Evolutionary conservation across 306 rosid species (phyloP).

Genomic region (Prinsepia uniflora): DNA sequence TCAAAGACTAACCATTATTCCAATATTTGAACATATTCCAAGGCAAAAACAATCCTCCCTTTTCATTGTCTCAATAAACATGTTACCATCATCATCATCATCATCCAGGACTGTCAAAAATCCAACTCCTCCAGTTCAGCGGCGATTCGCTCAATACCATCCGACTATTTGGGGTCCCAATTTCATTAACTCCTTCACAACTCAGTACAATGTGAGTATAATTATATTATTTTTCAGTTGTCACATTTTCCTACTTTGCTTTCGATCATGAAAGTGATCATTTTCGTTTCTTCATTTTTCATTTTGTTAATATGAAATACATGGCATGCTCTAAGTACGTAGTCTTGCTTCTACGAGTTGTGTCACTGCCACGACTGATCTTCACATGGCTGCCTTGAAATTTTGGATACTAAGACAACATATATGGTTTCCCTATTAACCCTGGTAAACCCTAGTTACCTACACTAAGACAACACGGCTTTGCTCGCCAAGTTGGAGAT

Average conservation of each 20-base stretch:
- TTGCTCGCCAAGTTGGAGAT: too few species aligned
- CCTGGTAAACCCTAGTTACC: constrained; percentile 10
- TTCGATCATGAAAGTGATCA: background rate
- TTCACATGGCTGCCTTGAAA: constrained; percentile 12
- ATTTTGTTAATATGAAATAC: constrained; percentile 22
- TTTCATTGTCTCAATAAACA: background rate
- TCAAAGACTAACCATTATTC: too few species aligned
- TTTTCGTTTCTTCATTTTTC: background rate
- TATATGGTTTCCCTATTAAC: constrained; percentile 21
- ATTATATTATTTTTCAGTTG: too few species aligned
- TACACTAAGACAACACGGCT: too few species aligned
- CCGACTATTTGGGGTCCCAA: constrained; percentile 21
- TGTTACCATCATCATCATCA: too few species aligned
- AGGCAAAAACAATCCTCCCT: background rate
- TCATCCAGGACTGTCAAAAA: background rate
- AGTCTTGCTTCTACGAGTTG: background rate
- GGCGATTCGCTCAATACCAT: constrained; percentile 30
- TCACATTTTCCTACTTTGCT: too few species aligned
- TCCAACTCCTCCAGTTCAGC: background rate
- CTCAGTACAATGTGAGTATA: constrained; percentile 7
- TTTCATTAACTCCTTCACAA: constrained; percentile 25
- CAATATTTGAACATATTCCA: background rate
- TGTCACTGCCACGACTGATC: background rate
- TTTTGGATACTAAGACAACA: constrained; percentile 26
- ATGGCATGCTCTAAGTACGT: background rate